phyloP scores from a whole-genome alignment of 2,329 filamentous ascomycete genomes.

The Venturia pyrina region DNA sequence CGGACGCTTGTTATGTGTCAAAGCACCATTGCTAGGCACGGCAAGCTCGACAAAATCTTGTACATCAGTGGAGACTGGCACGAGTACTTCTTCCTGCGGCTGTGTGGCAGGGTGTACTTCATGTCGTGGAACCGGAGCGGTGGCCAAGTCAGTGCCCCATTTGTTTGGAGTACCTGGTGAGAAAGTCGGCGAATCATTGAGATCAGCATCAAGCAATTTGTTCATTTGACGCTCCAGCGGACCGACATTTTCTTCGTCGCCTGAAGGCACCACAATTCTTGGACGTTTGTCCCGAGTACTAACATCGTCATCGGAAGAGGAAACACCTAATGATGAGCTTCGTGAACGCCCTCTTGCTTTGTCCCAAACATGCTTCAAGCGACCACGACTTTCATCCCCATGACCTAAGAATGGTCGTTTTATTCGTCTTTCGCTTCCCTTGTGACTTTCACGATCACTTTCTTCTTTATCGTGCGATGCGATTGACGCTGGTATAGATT shows the following conservation, averaged over 20 bases:
- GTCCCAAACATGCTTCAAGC: slow-evolving; percentile 21
- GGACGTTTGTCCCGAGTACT: slow-evolving; percentile 40
- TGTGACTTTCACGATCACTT: slow-evolving; percentile 25
- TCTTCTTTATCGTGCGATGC: slow-evolving; percentile 16
- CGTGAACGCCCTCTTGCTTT: slow-evolving; percentile 21
- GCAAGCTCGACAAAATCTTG: not conserved
- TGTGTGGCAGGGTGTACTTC: slow-evolving; percentile 1
- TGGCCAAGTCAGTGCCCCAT: slow-evolving; percentile 21
- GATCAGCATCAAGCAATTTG: slow-evolving; percentile 31
- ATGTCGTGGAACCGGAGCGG: not conserved
- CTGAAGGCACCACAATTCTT: not conserved
- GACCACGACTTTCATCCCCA: slow-evolving; percentile 23
- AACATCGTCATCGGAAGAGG: slow-evolving; percentile 30
- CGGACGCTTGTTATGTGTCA: slow-evolving; percentile 17
- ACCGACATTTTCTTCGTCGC: slow-evolving; percentile 32
- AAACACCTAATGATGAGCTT: slow-evolving; percentile 22
- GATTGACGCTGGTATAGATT: slow-evolving; percentile 2
- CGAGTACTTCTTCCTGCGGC: not conserved
- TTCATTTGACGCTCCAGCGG: slow-evolving; percentile 37
- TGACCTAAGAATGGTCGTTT: slow-evolving; percentile 23
- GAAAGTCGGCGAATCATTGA: slow-evolving; percentile 26
- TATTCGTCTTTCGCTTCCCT: slow-evolving; percentile 26
- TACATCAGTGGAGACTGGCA: not conserved
- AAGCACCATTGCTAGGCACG: slow-evolving; percentile 13
- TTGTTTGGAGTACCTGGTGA: slow-evolving; percentile 34